These are phyloP conservation scores for Amylostereum areolatum DNA, from an alignment of 1,284 basidiomycete genomes.

Conservation along the genomic window DNA sequence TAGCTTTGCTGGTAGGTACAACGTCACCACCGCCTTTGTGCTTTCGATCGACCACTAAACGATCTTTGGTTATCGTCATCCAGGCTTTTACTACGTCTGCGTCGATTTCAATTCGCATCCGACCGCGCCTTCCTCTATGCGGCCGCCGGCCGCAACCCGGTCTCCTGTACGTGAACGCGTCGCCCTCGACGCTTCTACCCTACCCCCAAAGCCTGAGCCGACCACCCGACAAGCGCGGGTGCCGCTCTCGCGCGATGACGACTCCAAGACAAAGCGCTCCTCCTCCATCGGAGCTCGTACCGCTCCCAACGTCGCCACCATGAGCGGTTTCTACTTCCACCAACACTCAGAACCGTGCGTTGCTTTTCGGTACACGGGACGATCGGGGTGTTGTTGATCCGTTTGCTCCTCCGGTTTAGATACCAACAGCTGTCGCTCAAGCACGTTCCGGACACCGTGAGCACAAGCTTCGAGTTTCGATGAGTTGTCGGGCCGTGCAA, in stretches of 20 bases:
- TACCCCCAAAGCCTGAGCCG: constrained; percentile 19
- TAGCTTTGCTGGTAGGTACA: constrained; percentile 80
- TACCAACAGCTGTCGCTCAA: constrained; percentile 38
- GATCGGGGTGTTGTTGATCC: not conserved
- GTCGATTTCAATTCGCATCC: constrained; percentile 65
- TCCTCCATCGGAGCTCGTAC: constrained; percentile 15
- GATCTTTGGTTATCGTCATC: not conserved
- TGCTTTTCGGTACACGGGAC: not conserved
- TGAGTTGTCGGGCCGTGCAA: constrained; percentile 15
- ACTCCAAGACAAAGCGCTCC: constrained; percentile 6
- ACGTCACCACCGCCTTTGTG: constrained; percentile 8
- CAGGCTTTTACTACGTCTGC: constrained; percentile 86
- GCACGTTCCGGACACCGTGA: constrained; percentile 33
- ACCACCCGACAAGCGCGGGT: constrained; percentile 18
- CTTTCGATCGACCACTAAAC: constrained; percentile 9
- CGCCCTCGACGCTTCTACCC: constrained; percentile 10
- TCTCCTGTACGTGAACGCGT: constrained; percentile 10
- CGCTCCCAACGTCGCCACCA: constrained; percentile 47
- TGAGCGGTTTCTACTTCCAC: constrained; percentile 93
- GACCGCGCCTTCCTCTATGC: constrained; percentile 28
- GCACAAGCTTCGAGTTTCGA: constrained; percentile 36
- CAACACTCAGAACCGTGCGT: constrained; percentile 83
- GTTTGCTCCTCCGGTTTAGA: constrained; percentile 15
- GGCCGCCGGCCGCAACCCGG: constrained; percentile 8
- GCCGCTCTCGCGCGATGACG: constrained; percentile 19